A percentile compares a stretch with the other conserved stretches of the same genome.
phyloP scores from a whole-genome alignment of 148 eudicot genomes.

The Rhododendron henanense region DNA sequence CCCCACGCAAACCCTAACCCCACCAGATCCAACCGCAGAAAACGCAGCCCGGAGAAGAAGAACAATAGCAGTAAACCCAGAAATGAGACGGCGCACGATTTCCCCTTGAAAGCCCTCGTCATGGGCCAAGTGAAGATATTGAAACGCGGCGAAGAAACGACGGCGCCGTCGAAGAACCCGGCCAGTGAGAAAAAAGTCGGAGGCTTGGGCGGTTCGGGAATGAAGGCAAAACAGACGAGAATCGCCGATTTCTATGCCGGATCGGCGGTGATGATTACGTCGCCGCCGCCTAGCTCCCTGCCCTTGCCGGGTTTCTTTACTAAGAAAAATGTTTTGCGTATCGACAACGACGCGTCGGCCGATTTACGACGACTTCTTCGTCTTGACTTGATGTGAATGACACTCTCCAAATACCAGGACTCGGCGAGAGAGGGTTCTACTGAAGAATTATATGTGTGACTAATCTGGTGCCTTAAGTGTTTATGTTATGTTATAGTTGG shows the following conservation, averaged over 20 bases:
- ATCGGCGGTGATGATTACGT: background rate
- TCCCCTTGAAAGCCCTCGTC: slow-evolving; percentile 6
- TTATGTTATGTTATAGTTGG: background rate
- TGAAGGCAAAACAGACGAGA: background rate
- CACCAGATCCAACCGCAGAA: slow-evolving; percentile 30
- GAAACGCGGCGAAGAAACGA: slow-evolving; percentile 37
- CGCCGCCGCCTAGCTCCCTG: background rate
- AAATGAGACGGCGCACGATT: background rate
- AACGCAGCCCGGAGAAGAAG: slow-evolving; percentile 20
- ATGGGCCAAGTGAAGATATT: slow-evolving; percentile 43
- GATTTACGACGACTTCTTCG: background rate
- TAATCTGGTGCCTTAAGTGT: no score
- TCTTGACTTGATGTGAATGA: background rate
- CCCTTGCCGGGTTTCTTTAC: background rate
- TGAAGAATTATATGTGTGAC: no score
- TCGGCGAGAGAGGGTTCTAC: no score
- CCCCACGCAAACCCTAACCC: slow-evolving; percentile 9
- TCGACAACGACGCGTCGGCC: background rate
- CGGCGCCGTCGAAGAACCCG: background rate
- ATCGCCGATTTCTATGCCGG: background rate
- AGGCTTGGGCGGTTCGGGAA: background rate
- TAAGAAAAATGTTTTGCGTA: background rate
- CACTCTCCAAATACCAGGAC: no score
- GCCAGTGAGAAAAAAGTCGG: background rate
- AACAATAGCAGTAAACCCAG: background rate